Percentiles rank a stretch among this genome's conserved stretches.
Evolutionary conservation across 345 rosid genomes (phyloP).

Genomic region (Conringia planisiliqua): DNA sequence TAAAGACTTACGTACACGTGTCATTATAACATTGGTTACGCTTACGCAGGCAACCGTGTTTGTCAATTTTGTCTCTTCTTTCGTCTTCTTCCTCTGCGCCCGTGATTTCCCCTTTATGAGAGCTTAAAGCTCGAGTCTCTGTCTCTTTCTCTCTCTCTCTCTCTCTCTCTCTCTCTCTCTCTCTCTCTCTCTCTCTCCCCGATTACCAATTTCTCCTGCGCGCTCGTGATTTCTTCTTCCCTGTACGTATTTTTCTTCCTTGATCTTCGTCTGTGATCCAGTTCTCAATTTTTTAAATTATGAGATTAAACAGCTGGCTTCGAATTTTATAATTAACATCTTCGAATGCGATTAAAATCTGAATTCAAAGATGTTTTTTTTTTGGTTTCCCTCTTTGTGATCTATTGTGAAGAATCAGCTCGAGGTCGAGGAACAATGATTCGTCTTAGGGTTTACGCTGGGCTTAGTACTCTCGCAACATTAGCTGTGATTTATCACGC

Average conservation of each 20-base stretch:
- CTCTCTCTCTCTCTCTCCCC: background rate
- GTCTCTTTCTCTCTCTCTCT: background rate
- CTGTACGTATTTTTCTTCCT: background rate
- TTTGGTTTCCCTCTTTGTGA: background rate
- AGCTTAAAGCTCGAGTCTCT: background rate
- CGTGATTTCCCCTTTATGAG: background rate
- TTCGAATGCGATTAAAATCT: background rate
- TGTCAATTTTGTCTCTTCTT: background rate
- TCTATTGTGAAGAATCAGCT: slow-evolving; percentile 4
- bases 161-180: background rate
- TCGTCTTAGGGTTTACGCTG: slow-evolving; percentile 72
- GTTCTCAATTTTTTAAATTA: background rate
- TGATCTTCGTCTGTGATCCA: background rate
- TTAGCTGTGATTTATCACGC: slow-evolving; percentile 72
- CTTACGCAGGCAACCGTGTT: slow-evolving; percentile 18
- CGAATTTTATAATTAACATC: background rate
- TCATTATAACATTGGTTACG: background rate
- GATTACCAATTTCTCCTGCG: background rate
- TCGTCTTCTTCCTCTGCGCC: background rate
- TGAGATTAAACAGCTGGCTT: background rate
- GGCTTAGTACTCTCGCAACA: slow-evolving; percentile 56
- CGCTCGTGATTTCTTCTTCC: background rate
- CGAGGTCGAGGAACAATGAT: slow-evolving; percentile 41
- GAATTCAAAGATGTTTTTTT: background rate
- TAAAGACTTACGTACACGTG: background rate